Percentiles rank a stretch among this genome's conserved stretches.
Evolutionary conservation across 1,139 yeast genomes (phyloP).

Genomic region (Pichia sp.): DNA sequence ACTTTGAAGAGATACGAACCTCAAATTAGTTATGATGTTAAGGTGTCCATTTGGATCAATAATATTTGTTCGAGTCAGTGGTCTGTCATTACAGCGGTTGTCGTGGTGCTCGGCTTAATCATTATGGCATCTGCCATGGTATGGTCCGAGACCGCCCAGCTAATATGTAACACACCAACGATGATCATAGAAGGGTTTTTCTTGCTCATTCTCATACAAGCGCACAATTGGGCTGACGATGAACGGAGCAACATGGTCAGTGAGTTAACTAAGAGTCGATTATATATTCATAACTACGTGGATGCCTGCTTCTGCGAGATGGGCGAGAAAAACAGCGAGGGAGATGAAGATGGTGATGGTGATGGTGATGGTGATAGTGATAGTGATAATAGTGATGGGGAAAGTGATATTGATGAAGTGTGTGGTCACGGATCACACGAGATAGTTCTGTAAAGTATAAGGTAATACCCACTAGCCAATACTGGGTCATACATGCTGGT

Average conservation of each 20-base stretch:
- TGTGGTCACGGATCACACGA: too few relatives aligned
- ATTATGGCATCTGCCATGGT: conserved; percentile 25
- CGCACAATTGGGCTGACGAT: conserved; percentile 26
- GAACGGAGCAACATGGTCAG: conserved; percentile 10
- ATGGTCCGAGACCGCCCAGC: conserved; percentile 33
- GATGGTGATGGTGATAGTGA: too few relatives aligned
- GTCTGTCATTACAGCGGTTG: conserved; percentile 24
- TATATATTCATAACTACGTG: conserved; percentile 8
- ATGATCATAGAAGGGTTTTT: conserved; percentile 34
- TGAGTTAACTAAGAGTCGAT: conserved; percentile 13
- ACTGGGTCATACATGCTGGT: too few relatives aligned
- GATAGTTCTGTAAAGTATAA: too few relatives aligned
- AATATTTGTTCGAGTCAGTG: conserved; percentile 18
- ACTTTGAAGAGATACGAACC: conserved; percentile 12
- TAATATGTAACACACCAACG: conserved; percentile 31
- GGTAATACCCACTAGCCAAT: too few relatives aligned
- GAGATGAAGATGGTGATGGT: background rate
- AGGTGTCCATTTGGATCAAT: conserved; percentile 20
- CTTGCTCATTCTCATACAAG: conserved; percentile 30
- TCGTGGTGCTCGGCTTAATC: conserved; percentile 25
- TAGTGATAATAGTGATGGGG: too few relatives aligned
- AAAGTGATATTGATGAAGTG: too few relatives aligned
- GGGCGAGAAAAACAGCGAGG: too few relatives aligned
- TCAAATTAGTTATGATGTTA: conserved; percentile 17
- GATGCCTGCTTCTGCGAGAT: background rate